Conservation (phyloP, 2,329 filamentous ascomycete genomes). For the Aquanectria penicillioides region DNA sequence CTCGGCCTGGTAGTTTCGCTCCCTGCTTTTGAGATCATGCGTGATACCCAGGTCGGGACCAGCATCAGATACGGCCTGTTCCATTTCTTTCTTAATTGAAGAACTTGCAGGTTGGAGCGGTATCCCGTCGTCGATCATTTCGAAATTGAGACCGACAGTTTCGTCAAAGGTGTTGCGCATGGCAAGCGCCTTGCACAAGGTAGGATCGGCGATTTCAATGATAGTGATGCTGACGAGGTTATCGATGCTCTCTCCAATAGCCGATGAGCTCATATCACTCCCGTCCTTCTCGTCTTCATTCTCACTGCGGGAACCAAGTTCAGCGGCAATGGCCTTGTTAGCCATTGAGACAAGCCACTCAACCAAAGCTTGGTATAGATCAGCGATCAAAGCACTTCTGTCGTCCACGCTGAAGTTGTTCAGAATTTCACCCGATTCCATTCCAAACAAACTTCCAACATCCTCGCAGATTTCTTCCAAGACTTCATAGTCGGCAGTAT, state of each 20-base stretch:
- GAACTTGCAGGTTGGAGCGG: conserved; percentile 76
- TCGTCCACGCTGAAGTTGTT: conserved; percentile 83
- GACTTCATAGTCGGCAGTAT: conserved; percentile 83
- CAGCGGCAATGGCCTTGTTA: conserved; percentile 82
- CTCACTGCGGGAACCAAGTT: conserved; percentile 75
- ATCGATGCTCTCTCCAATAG: conserved; percentile 76
- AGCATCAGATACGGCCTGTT: conserved; percentile 78
- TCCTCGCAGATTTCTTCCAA: conserved; percentile 91
- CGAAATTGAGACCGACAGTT: conserved; percentile 88
- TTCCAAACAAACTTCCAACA: conserved; percentile 82
- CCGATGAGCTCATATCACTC: conserved; percentile 70
- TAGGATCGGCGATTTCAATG: conserved; percentile 83
- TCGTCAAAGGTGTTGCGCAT: conserved; percentile 95
- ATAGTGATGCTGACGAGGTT: conserved; percentile 92
- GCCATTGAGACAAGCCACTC: conserved; percentile 93
- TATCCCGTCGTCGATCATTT: conserved; percentile 96
- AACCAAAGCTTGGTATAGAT: conserved; percentile 95
- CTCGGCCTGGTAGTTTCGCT: conserved; percentile 84
- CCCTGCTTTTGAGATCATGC: conserved; percentile 72
- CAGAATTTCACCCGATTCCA: conserved; percentile 87
- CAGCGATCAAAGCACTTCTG: conserved; percentile 81
- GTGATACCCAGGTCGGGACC: conserved; percentile 82
- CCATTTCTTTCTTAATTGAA: conserved; percentile 88
- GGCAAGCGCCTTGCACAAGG: conserved; percentile 85
- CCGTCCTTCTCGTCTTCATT: conserved; percentile 74